phyloP scores from a whole-genome alignment of 768 basidiomycete genomes.

The Xerocomellus amylosporus region DNA sequence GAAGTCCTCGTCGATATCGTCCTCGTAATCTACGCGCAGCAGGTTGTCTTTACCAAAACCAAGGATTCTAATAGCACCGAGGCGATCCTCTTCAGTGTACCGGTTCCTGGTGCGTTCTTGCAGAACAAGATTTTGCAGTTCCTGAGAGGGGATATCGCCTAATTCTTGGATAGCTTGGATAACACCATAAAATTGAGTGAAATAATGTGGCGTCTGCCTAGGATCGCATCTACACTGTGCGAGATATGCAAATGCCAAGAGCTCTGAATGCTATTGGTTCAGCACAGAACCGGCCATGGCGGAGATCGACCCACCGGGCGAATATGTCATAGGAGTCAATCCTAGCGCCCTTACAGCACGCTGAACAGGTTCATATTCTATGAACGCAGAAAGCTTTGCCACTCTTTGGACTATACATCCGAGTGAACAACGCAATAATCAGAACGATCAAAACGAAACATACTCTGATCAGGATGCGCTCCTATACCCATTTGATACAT shows the following conservation, averaged over 20 bases:
- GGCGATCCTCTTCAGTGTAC: slow-evolving; percentile 57
- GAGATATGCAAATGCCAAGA: slow-evolving; percentile 74
- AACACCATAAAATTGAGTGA: slow-evolving; percentile 54
- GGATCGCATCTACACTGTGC: slow-evolving; percentile 84
- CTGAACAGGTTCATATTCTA: slow-evolving; percentile 39
- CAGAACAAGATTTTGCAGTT: slow-evolving; percentile 55
- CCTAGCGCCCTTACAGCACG: slow-evolving; percentile 52
- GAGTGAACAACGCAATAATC: slow-evolving; percentile 2
- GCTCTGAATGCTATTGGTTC: slow-evolving; percentile 41
- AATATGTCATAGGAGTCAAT: slow-evolving; percentile 63
- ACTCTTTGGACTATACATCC: slow-evolving; percentile 50
- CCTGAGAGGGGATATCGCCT: slow-evolving; percentile 43
- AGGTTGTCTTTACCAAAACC: slow-evolving; percentile 65
- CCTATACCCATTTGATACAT: slow-evolving; percentile 73
- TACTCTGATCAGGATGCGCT: slow-evolving; percentile 76
- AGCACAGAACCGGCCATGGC: not conserved
- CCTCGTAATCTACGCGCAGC: slow-evolving; percentile 66
- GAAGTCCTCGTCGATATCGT: slow-evolving; percentile 67
- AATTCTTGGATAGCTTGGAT: slow-evolving; percentile 48
- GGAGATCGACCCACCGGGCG: slow-evolving; percentile 47
- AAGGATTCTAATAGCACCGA: slow-evolving; percentile 46
- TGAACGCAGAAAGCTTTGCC: slow-evolving; percentile 41
- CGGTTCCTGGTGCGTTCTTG: slow-evolving; percentile 63
- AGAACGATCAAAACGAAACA: slow-evolving; percentile 17
- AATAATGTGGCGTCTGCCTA: slow-evolving; percentile 57